Percentiles rank a stretch among this genome's conserved stretches.
Evolutionary conservation across 1,284 basidiomycete species (phyloP).

Genomic region (Malassezia psittaci): DNA sequence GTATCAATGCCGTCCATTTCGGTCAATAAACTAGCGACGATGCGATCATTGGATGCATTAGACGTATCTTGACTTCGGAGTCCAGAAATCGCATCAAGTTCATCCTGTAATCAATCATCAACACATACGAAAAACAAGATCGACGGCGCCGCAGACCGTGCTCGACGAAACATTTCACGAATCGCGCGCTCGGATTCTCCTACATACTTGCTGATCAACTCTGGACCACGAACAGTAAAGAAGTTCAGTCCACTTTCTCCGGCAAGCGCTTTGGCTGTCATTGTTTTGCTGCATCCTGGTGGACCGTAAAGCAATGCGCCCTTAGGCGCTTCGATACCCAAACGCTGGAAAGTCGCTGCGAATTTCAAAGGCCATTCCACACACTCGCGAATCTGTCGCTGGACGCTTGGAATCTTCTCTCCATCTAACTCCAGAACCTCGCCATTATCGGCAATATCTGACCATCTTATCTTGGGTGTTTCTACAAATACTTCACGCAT

Average conservation of each 20-base stretch:
- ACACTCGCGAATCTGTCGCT: constrained; percentile 33
- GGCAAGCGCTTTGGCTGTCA: constrained; percentile 85
- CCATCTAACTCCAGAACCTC: neutral
- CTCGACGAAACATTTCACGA: constrained; percentile 88
- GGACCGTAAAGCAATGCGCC: constrained; percentile 92
- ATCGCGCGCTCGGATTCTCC: constrained; percentile 93
- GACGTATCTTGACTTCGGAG: constrained; percentile 58
- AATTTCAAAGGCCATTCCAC: constrained; percentile 83
- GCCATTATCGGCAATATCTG: constrained; percentile 57
- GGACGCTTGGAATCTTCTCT: constrained; percentile 17
- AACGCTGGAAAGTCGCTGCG: constrained; percentile 68
- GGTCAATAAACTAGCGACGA: constrained; percentile 83
- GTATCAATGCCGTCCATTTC: constrained; percentile 97
- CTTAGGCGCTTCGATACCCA: constrained; percentile 78
- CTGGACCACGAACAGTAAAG: constrained; percentile 93
- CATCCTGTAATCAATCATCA: constrained; percentile 59
- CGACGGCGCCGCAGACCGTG: constrained; percentile 79
- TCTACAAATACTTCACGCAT: constrained; percentile 88
- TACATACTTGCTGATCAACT: constrained; percentile 93
- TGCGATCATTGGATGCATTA: constrained; percentile 55
- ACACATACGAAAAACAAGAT: constrained; percentile 69
- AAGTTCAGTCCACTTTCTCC: constrained; percentile 93
- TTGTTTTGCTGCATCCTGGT: constrained; percentile 92
- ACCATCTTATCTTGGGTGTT: constrained; percentile 68
- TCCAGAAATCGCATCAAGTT: constrained; percentile 85